These are phyloP conservation scores for Leccinum variicolor DNA, from an alignment of 768 basidiomycete species.

Conservation along the genomic window DNA sequence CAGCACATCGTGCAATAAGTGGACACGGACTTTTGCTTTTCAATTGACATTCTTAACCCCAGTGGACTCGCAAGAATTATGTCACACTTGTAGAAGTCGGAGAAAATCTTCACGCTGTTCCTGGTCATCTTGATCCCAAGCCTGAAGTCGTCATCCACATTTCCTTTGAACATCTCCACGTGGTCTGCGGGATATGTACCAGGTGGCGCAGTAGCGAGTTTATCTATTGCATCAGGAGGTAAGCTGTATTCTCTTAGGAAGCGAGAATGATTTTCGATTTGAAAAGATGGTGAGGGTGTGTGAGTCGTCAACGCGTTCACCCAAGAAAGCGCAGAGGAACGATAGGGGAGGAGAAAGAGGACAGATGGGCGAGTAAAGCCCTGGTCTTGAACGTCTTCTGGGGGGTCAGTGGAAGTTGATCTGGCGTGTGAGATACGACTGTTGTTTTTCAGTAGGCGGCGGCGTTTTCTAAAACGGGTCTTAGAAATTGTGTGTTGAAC, in stretches of 20 bases:
- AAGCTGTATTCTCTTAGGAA: constrained; percentile 82
- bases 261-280: constrained; percentile 84
- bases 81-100: constrained; percentile 89
- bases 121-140: constrained; percentile 90
- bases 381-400: constrained; percentile 88
- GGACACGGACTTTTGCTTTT: constrained; percentile 83
- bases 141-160: constrained; percentile 93
- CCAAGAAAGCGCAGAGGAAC: constrained; percentile 84
- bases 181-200: constrained; percentile 87
- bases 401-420: constrained; percentile 53
- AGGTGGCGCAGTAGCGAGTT: constrained; percentile 66
- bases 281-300: constrained; percentile 65
- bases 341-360: constrained; percentile 90
- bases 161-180: constrained; percentile 92
- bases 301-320: constrained; percentile 74
- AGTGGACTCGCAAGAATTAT: constrained; percentile 92
- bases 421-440: constrained; percentile 77
- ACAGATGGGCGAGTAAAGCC: constrained; percentile 96
- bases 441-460: constrained; percentile 88
- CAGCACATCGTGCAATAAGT: neutral
- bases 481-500: neutral
- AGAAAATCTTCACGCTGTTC: constrained; percentile 89
- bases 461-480: constrained; percentile 67
- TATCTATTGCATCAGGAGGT: constrained; percentile 77
- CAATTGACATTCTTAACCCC: constrained; percentile 85